A percentile compares a stretch with the other conserved stretches of the same genome.
Evolutionary conservation across 140 eudicot species (phyloP).

Genomic region (Stevia rebaudiana): DNA sequence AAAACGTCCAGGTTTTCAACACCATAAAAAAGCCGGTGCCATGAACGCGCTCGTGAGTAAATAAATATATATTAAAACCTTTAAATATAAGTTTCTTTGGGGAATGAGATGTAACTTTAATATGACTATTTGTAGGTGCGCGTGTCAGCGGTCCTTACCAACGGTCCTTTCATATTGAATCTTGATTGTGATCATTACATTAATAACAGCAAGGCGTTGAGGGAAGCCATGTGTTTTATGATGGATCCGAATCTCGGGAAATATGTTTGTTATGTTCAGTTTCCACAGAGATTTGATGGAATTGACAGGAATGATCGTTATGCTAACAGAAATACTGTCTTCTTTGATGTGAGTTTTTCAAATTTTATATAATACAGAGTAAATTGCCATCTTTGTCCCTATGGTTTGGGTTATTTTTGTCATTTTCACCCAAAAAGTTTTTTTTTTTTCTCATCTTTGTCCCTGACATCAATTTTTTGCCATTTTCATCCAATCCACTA

Average conservation of each 20-base stretch:
- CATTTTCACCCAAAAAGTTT: no score
- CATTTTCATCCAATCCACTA: no score
- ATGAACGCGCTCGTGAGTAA: constrained; percentile 60
- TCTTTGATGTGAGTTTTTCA: constrained; percentile 72
- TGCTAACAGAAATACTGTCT: constrained; percentile 87
- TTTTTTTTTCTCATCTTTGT: no score
- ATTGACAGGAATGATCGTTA: constrained; percentile 88
- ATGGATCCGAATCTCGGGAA: constrained; percentile 96
- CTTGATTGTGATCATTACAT: constrained; percentile 97
- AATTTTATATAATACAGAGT: no score
- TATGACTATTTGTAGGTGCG: constrained; percentile 62
- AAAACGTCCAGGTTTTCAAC: constrained; percentile 72
- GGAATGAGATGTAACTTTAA: constrained; percentile 4
- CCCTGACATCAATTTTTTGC: no score
- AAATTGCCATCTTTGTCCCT: no score
- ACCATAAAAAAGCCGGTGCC: constrained; percentile 80
- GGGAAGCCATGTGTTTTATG: constrained; percentile 95
- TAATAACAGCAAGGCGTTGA: constrained; percentile 86
- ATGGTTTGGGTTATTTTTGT: no score
- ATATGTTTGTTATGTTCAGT: constrained; percentile 91
- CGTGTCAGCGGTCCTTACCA: constrained; percentile 93
- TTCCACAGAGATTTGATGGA: constrained; percentile 95
- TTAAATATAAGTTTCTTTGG: not conserved
- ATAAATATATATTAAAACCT: constrained; percentile 9
- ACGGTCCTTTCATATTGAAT: constrained; percentile 89